Base-by-base conservation (phyloP, 257 asterid species). In the Eucommia ulmoides region DNA sequence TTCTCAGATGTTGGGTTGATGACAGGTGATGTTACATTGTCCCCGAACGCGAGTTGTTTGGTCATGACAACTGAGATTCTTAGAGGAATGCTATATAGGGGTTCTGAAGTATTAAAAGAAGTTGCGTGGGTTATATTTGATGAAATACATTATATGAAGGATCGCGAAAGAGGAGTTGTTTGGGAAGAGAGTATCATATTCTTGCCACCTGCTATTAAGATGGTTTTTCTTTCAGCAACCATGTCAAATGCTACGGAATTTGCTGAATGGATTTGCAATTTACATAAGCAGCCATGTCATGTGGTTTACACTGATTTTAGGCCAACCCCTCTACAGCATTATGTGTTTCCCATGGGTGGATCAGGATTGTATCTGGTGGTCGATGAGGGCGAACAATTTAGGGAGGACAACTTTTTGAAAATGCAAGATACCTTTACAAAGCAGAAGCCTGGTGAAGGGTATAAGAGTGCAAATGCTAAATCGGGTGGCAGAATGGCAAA, bases 71-170 rank as follows among this genome's bases (percentile, higher is more conserved):
- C 98, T 1, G 96, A 91, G 70, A 91, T 91, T 49, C 85, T 91
- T 7, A 63, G 96, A 62, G 98, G 92, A 16, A 89, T 89, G 96
- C 84, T 89, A 44, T 89, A 89, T 56, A 82, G 94, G 68, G 98
- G 98, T 56, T 89, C 98, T 10, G 98, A 89, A 79, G 92, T 89
- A 35, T 62, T 89, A 74, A 89, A 85, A 70, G 98, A 89, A 56
- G 96, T 91, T 61, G 88, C 98, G 19, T 91, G 98, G 98, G 98
- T 91, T 64, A 80, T 91, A 72, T 91, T 91, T 68, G 98, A 91
- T 58, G 98, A 91, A 77, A 91, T 91, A 59, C 98, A 91, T 74
- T 91, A 91, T 64, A 91, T 91, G 98, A 91, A 91, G 74, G 98
- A 91, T 63, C 85, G 98, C 9, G 98, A 91, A 57, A 73, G 98